Evolutionary conservation across 495 filamentous ascomycete species (phyloP).

Genomic region (Viridothelium virens): DNA sequence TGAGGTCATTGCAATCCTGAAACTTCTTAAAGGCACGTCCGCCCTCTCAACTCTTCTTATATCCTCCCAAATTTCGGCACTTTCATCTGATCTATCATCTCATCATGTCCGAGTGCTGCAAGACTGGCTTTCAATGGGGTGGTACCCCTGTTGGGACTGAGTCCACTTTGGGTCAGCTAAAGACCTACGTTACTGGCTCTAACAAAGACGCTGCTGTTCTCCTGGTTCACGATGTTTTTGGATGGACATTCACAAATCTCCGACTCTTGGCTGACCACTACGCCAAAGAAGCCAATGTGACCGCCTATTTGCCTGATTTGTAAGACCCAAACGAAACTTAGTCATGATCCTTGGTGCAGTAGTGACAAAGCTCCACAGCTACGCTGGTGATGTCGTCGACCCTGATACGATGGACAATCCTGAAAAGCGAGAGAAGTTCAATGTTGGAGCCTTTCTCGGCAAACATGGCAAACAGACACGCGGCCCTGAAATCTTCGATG

Average conservation of each 20-base stretch:
- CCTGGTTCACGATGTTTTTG: constrained; percentile 42
- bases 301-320: constrained; percentile 44
- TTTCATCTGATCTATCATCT: not conserved
- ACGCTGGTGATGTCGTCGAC: constrained; percentile 25
- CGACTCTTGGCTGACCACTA: constrained; percentile 45
- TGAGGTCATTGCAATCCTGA: not conserved
- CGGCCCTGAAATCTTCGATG: constrained; percentile 46
- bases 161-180: constrained; percentile 21
- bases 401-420: constrained; percentile 30
- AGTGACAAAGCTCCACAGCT: constrained; percentile 12
- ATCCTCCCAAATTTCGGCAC: not conserved
- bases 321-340: constrained; percentile 20
- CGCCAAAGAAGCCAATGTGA: constrained; percentile 41
- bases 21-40: not conserved
- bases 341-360: not conserved
- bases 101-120: constrained; percentile 20
- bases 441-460: constrained; percentile 34
- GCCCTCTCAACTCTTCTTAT: not conserved
- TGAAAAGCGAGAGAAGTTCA: constrained; percentile 35
- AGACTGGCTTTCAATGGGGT: constrained; percentile 30
- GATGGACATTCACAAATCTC: constrained; percentile 44
- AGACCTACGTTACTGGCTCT: constrained; percentile 24
- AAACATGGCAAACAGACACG: constrained; percentile 42
- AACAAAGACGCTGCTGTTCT: constrained; percentile 38
- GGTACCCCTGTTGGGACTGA: constrained; percentile 27